phyloP scores from a whole-genome alignment of 352 stramenopile species.

The Phytophthora chlamydospora region DNA sequence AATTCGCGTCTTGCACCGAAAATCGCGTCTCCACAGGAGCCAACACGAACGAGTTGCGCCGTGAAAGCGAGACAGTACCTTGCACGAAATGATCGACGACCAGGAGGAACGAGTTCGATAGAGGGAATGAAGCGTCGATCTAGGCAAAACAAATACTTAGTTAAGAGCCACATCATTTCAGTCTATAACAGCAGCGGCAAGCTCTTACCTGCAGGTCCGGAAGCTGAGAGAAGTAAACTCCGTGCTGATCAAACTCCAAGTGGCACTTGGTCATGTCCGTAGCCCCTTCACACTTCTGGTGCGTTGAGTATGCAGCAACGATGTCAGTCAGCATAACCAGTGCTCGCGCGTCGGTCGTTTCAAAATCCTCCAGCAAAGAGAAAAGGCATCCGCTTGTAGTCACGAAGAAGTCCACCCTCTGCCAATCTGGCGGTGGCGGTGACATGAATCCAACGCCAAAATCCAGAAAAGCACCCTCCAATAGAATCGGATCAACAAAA shows the following conservation, averaged over 20 bases:
- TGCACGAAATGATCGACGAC: slow-evolving; percentile 86
- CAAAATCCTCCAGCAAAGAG: slow-evolving; percentile 85
- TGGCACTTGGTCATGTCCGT: slow-evolving; percentile 84
- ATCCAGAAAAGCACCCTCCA: slow-evolving; percentile 49
- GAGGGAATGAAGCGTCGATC: slow-evolving; percentile 85
- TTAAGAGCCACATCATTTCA: neutral
- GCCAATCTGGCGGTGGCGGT: slow-evolving; percentile 67
- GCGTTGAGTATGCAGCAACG: slow-evolving; percentile 66
- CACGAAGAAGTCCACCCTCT: slow-evolving; percentile 79
- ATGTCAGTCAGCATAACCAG: slow-evolving; percentile 80
- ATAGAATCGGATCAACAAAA: slow-evolving; percentile 67
- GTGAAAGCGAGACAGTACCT: slow-evolving; percentile 50
- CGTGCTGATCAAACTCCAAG: slow-evolving; percentile 78
- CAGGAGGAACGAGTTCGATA: slow-evolving; percentile 84
- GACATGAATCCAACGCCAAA: slow-evolving; percentile 78
- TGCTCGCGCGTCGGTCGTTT: slow-evolving; percentile 65
- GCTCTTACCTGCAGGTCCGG: slow-evolving; percentile 75
- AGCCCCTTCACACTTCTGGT: slow-evolving; percentile 56
- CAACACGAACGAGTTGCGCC: slow-evolving; percentile 82
- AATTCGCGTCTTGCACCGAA: slow-evolving; percentile 83
- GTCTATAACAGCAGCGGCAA: neutral
- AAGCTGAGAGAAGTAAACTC: slow-evolving; percentile 87
- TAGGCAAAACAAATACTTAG: slow-evolving; percentile 25
- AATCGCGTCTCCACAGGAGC: slow-evolving; percentile 85
- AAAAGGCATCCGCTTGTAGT: slow-evolving; percentile 76